phyloP scores from a whole-genome alignment of 164 flowering plant genomes.

The Brasenia schreberi region DNA sequence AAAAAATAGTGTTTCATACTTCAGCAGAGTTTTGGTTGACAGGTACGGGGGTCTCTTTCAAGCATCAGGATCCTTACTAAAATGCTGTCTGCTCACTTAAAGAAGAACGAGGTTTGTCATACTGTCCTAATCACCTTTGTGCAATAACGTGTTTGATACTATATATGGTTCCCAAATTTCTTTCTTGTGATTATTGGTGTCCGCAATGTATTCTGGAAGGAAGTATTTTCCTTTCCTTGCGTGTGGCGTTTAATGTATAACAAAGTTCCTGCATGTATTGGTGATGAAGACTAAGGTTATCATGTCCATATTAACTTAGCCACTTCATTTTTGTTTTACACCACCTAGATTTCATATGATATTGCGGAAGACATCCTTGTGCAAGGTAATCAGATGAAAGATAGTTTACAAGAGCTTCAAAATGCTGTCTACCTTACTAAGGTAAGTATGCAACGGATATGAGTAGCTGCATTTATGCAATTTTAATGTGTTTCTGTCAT shows the following conservation, averaged over 20 bases:
- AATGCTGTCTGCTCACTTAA: slow-evolving; percentile 58
- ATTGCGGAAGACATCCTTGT: slow-evolving; percentile 71
- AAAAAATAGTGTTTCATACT: too few relatives aligned
- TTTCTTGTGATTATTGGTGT: not conserved
- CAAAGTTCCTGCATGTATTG: too few relatives aligned
- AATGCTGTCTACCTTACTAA: slow-evolving; percentile 88
- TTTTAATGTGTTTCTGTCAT: not conserved
- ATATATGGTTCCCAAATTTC: too few relatives aligned
- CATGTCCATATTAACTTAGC: not conserved
- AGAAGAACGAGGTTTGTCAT: slow-evolving; percentile 59
- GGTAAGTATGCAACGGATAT: slow-evolving; percentile 16
- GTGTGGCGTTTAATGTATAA: too few relatives aligned
- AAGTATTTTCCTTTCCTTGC: not conserved
- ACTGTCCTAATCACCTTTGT: not conserved
- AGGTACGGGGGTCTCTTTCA: slow-evolving; percentile 90
- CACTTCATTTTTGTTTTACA: not conserved
- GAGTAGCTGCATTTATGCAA: not conserved
- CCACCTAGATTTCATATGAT: slow-evolving; percentile 58
- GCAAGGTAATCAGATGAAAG: slow-evolving; percentile 67
- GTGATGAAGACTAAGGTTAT: too few relatives aligned
- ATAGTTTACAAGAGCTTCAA: slow-evolving; percentile 79
- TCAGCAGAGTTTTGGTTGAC: slow-evolving; percentile 6
- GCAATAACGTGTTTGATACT: not conserved
- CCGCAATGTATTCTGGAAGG: not conserved
- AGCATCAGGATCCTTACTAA: slow-evolving; percentile 70